Conservation (phyloP, 176 grass and related monocot genomes). For the Avena sativa region DNA sequence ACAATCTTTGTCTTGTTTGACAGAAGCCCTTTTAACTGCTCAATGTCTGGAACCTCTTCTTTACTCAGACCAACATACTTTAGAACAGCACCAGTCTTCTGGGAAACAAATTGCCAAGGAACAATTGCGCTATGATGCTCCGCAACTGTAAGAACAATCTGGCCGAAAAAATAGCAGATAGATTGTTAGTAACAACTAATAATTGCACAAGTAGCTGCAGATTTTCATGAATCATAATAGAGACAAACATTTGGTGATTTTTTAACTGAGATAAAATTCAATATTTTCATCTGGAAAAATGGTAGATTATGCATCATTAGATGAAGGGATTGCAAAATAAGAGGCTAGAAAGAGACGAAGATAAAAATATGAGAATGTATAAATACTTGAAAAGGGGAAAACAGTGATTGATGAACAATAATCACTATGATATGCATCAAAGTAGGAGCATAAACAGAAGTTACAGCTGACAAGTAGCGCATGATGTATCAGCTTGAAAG, state of each 20-base stretch:
- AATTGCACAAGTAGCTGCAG: background rate
- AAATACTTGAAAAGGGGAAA: background rate
- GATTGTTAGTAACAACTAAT: constrained; percentile 14
- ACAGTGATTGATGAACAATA: background rate
- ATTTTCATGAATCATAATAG: constrained; percentile 22
- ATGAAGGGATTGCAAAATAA: constrained; percentile 19
- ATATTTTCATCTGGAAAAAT: constrained; percentile 10
- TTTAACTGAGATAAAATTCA: background rate
- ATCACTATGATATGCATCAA: background rate
- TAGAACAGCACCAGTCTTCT: constrained; percentile 80
- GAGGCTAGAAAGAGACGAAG: constrained; percentile 2
- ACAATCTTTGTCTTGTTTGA: constrained; percentile 92
- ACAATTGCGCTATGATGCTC: constrained; percentile 95
- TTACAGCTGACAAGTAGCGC: background rate
- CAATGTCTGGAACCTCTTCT: constrained; percentile 83
- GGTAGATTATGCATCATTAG: constrained; percentile 18
- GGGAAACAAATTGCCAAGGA: constrained; percentile 86
- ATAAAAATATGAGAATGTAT: background rate
- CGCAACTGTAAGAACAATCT: constrained; percentile 85
- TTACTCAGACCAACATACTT: constrained; percentile 93
- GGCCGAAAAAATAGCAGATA: constrained; percentile 27
- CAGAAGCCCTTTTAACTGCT: constrained; percentile 80
- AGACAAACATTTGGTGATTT: background rate
- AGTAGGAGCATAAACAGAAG: background rate
- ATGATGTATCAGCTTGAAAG: constrained; percentile 20